Percentiles rank a stretch among this genome's conserved stretches.
Conservation (phyloP, 768 basidiomycete genomes). For the Pholiota conissans region DNA sequence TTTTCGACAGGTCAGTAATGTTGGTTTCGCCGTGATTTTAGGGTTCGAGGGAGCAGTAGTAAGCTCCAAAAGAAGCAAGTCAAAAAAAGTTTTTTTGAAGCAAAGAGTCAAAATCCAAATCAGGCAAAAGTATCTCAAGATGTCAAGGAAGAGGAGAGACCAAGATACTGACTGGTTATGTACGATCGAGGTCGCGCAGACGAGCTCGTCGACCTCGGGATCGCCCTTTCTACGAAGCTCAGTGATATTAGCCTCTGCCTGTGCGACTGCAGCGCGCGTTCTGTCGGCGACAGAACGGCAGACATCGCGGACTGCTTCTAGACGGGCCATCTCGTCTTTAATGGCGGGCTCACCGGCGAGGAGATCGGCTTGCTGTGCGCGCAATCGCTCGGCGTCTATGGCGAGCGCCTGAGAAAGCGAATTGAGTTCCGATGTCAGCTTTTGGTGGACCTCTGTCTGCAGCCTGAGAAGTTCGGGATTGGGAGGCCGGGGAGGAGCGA, state of each 20-base stretch:
- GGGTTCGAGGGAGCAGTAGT: constrained; percentile 4
- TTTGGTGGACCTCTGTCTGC: constrained; percentile 75
- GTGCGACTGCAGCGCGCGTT: constrained; percentile 58
- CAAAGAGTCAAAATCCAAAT: constrained; percentile 1
- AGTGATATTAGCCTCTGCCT: constrained; percentile 70
- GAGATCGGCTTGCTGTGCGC: constrained; percentile 82
- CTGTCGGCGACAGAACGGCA: constrained; percentile 78
- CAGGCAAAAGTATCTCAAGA: constrained; percentile 1
- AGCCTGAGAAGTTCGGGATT: constrained; percentile 88
- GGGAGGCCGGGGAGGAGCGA: constrained; percentile 70
- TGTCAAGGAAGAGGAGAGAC: neutral
- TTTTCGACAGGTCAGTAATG: neutral
- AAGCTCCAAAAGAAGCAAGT: constrained; percentile 7
- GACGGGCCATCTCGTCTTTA: constrained; percentile 91
- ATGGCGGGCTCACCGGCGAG: constrained; percentile 91
- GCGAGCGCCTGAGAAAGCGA: constrained; percentile 66
- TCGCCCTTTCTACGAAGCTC: constrained; percentile 85
- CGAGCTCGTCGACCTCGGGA: constrained; percentile 93
- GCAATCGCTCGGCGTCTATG: constrained; percentile 72
- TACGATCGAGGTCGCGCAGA: constrained; percentile 94
- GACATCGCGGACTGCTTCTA: constrained; percentile 91
- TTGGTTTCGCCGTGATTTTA: neutral
- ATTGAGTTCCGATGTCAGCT: constrained; percentile 68
- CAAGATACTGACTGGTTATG: constrained; percentile 78
- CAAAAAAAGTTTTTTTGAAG: neutral